Evolutionary conservation across 345 rosid genomes (phyloP).

Genomic region (Citrus trifoliata): DNA sequence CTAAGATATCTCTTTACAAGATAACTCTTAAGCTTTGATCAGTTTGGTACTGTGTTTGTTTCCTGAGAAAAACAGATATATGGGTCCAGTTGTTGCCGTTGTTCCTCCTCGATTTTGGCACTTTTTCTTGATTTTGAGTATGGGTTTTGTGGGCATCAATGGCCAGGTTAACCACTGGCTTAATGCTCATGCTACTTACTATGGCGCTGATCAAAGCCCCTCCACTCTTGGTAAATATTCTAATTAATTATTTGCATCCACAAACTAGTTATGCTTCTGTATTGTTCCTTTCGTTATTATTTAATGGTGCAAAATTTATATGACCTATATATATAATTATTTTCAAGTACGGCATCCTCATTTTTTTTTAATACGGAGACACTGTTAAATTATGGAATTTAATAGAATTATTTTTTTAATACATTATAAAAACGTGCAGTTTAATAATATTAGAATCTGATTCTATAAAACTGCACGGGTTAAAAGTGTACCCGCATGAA

Average conservation of each 20-base stretch:
- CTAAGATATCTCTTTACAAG: background rate
- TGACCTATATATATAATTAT: no score
- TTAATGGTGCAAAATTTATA: background rate
- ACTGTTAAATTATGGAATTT: accelerated
- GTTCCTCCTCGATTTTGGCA: constrained; percentile 10
- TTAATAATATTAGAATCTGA: no score
- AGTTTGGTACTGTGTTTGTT: background rate
- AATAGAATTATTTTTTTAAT: no score
- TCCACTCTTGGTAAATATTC: constrained; percentile 57
- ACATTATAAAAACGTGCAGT: accelerated
- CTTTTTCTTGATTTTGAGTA: background rate
- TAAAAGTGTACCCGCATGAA: no score
- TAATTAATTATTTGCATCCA: background rate
- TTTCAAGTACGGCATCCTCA: no score
- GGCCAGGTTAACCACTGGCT: constrained; percentile 38
- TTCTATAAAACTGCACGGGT: accelerated
- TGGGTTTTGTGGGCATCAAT: constrained; percentile 8
- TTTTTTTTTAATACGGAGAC: no score
- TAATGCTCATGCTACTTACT: constrained; percentile 66
- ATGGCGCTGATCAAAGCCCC: constrained; percentile 74
- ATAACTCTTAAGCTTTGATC: background rate
- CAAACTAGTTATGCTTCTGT: background rate
- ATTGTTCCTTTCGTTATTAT: background rate
- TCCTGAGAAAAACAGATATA: background rate
- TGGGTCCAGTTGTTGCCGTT: constrained; percentile 6